Conservation (phyloP, 225 moss, liverwort and hornwort species). For the Climacium dendroides region DNA sequence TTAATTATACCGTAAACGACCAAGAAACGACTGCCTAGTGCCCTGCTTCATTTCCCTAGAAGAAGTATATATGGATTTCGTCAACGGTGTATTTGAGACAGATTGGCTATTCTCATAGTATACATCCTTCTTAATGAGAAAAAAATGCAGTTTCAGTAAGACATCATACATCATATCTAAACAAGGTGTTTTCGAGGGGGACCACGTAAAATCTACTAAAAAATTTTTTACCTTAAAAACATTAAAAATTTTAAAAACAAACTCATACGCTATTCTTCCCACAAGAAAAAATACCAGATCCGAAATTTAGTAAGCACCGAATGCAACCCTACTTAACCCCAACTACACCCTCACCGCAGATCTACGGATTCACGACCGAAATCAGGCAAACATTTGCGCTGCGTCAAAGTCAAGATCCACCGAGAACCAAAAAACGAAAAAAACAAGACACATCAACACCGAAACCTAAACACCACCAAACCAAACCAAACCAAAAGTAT, state of each 20-base stretch:
- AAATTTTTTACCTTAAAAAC: too few species aligned
- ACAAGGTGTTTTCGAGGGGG: neutral
- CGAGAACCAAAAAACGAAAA: neutral
- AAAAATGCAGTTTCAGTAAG: neutral
- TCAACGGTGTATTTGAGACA: neutral
- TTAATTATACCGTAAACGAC: neutral
- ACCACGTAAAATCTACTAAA: neutral
- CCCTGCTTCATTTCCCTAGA: neutral
- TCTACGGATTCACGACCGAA: neutral
- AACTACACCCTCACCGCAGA: neutral
- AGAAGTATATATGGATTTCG: neutral
- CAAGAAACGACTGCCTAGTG: neutral
- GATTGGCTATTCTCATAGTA: neutral
- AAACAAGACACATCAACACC: neutral
- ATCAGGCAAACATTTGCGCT: neutral
- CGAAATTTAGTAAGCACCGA: neutral
- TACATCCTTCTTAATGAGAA: neutral
- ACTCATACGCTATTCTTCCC: neutral
- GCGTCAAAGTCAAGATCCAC: neutral
- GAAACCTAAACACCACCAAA: neutral
- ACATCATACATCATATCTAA: neutral
- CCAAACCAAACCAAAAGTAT: neutral
- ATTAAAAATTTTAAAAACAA: neutral
- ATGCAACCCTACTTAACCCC: neutral
- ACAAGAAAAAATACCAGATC: neutral